Evolutionary conservation across 2,329 filamentous ascomycete species (phyloP).

Genomic region (Lithohypha guttulata): DNA sequence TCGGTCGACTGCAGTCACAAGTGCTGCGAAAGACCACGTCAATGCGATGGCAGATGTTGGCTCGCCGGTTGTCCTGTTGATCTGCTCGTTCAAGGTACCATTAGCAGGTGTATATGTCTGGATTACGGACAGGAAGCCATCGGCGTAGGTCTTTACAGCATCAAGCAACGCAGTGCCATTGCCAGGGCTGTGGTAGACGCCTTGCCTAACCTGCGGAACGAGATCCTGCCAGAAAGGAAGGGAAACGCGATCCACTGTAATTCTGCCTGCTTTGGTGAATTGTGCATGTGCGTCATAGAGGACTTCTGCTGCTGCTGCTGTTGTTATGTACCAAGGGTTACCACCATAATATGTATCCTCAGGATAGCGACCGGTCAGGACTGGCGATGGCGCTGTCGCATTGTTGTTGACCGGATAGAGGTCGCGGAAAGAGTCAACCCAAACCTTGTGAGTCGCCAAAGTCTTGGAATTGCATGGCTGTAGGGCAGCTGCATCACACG

Average conservation of each 20-base stretch:
- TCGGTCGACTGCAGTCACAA: constrained; percentile 26
- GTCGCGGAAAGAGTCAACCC: constrained; percentile 63
- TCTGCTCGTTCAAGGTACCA: constrained; percentile 42
- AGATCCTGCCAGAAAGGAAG: constrained; percentile 62
- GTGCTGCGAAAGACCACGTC: constrained; percentile 37
- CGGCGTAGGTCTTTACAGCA: constrained; percentile 52
- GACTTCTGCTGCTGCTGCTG: constrained; percentile 65
- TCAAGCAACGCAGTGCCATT: constrained; percentile 38
- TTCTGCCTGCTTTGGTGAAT: constrained; percentile 54
- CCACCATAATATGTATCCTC: constrained; percentile 66
- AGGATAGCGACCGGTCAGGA: constrained; percentile 55
- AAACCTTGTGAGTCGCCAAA: constrained; percentile 63
- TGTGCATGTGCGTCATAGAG: constrained; percentile 65
- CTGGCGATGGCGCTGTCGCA: constrained; percentile 47
- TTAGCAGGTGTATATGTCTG: constrained; percentile 42
- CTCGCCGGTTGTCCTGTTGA: constrained; percentile 26
- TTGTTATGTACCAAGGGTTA: constrained; percentile 71
- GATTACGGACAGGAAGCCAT: constrained; percentile 39
- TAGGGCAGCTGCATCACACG: constrained; percentile 56
- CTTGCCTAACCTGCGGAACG: constrained; percentile 44
- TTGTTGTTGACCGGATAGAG: constrained; percentile 61
- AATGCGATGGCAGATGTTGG: constrained; percentile 31
- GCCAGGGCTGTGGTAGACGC: constrained; percentile 52
- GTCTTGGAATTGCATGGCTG: constrained; percentile 61
- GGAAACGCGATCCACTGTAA: constrained; percentile 55